These are phyloP conservation scores for Gorgonomyces haynaldii DNA, from an alignment of 192 early-diverging fungal species.

Conservation along the genomic window DNA sequence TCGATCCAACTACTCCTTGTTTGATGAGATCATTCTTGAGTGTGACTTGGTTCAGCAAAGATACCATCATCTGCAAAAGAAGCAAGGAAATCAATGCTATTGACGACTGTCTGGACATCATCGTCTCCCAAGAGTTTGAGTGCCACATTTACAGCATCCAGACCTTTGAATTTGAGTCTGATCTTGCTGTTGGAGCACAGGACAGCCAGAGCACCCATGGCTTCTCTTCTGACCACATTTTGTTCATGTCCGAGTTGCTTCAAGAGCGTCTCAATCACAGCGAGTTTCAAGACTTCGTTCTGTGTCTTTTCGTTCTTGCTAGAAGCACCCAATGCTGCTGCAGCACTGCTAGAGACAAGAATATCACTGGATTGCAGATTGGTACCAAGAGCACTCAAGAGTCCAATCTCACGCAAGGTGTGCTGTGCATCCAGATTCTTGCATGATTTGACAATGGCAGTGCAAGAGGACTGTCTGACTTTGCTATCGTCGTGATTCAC, in stretches of 20 bases:
- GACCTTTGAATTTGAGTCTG: constrained; percentile 21
- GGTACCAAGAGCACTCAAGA: constrained; percentile 15
- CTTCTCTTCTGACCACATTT: constrained; percentile 24
- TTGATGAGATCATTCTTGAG: constrained; percentile 22
- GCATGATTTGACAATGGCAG: constrained; percentile 22
- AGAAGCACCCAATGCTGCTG: constrained; percentile 26
- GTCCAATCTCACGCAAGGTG: constrained; percentile 27
- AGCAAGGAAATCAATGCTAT: constrained; percentile 36
- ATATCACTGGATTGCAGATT: constrained; percentile 23
- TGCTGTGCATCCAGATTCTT: constrained; percentile 25
- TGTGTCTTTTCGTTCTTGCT: constrained; percentile 38
- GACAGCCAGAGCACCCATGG: constrained; percentile 28
- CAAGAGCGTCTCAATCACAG: constrained; percentile 26
- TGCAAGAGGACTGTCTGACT: constrained; percentile 19
- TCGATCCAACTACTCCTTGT: constrained; percentile 6
- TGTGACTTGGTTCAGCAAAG: background rate
- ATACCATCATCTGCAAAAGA: constrained; percentile 42
- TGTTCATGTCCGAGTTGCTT: constrained; percentile 32
- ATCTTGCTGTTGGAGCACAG: constrained; percentile 34
- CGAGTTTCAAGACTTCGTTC: constrained; percentile 34
- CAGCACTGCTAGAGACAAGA: constrained; percentile 21
- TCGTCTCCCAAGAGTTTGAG: constrained; percentile 18
- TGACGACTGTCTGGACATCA: constrained; percentile 29
- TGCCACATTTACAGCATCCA: constrained; percentile 14
- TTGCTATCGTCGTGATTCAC: constrained; percentile 22